phyloP scores from a whole-genome alignment of 495 filamentous ascomycete genomes.

The Neurospora sp. region DNA sequence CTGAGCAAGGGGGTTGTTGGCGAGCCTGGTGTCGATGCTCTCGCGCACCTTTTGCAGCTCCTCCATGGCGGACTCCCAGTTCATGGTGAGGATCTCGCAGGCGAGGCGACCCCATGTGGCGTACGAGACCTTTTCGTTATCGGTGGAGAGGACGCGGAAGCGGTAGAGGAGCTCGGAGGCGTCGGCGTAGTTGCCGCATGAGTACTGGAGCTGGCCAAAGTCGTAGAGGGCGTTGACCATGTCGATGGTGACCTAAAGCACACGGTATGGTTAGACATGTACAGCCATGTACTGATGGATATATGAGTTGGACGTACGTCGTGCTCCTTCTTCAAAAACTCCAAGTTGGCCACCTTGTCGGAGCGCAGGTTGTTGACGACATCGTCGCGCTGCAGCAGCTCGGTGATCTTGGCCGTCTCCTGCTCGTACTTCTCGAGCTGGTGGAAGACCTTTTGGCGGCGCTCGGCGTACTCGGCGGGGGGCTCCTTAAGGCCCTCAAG shows the following conservation, averaged over 20 bases:
- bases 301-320: constrained; percentile 12
- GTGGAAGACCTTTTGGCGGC: constrained; percentile 78
- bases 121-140: constrained; percentile 90
- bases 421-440: constrained; percentile 71
- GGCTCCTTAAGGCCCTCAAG: constrained; percentile 68
- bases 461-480: constrained; percentile 76
- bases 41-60: constrained; percentile 92
- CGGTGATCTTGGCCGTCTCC: constrained; percentile 74
- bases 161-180: constrained; percentile 87
- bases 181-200: constrained; percentile 80
- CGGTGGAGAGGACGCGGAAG: constrained; percentile 93
- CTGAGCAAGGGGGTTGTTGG: constrained; percentile 91
- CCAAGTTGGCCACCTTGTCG: constrained; percentile 96
- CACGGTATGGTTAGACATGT: not conserved
- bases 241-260: constrained; percentile 62
- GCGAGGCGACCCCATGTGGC: constrained; percentile 97
- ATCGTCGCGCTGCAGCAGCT: constrained; percentile 72
- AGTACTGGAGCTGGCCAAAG: constrained; percentile 92
- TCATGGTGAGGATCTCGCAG: constrained; percentile 82
- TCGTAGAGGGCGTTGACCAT: constrained; percentile 94
- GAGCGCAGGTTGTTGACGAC: constrained; percentile 79
- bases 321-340: constrained; percentile 89
- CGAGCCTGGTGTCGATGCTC: constrained; percentile 78
- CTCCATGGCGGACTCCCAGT: constrained; percentile 94
- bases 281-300: not conserved